Conservation (phyloP, 2,329 filamentous ascomycete species). For the Stylonectria norvegica region DNA sequence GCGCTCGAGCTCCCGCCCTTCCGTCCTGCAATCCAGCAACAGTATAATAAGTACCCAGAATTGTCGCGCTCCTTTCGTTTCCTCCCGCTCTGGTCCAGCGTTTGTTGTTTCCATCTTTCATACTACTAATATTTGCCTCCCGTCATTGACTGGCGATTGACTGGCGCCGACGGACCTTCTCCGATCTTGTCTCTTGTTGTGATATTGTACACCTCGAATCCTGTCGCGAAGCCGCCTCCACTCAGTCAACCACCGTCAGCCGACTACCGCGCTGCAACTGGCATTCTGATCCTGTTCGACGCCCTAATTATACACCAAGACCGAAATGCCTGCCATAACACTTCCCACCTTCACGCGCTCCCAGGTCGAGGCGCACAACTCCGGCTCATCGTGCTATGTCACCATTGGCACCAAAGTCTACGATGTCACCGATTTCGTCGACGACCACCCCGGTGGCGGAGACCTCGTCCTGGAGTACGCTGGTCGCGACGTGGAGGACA, state of each 20-base stretch:
- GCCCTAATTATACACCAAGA: too few species aligned
- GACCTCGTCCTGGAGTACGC: slow-evolving; percentile 87
- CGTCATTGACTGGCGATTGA: slow-evolving; percentile 5
- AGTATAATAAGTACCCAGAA: slow-evolving; percentile 1
- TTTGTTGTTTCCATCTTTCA: neutral
- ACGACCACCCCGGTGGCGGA: slow-evolving; percentile 85
- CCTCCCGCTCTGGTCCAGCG: too few species aligned
- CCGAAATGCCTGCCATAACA: slow-evolving; percentile 69
- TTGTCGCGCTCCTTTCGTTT: slow-evolving; percentile 17
- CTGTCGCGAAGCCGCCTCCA: too few species aligned
- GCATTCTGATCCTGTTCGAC: too few species aligned
- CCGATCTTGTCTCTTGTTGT: slow-evolving; percentile 8
- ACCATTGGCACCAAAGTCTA: slow-evolving; percentile 87
- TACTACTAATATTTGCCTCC: slow-evolving; percentile 9
- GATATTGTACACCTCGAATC: too few species aligned
- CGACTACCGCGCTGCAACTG: too few species aligned
- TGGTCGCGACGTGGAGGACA: slow-evolving; percentile 78
- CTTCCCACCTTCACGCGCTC: slow-evolving; percentile 78
- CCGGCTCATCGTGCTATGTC: slow-evolving; percentile 83
- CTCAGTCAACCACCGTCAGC: too few species aligned
- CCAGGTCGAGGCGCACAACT: slow-evolving; percentile 80
- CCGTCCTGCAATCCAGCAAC: slow-evolving; percentile 9
- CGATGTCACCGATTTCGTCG: slow-evolving; percentile 88
- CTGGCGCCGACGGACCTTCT: too few species aligned
- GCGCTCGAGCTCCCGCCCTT: slow-evolving; percentile 14